Conservation (phyloP, 2,329 filamentous ascomycete species). For the Chaetomiaceae sp. region DNA sequence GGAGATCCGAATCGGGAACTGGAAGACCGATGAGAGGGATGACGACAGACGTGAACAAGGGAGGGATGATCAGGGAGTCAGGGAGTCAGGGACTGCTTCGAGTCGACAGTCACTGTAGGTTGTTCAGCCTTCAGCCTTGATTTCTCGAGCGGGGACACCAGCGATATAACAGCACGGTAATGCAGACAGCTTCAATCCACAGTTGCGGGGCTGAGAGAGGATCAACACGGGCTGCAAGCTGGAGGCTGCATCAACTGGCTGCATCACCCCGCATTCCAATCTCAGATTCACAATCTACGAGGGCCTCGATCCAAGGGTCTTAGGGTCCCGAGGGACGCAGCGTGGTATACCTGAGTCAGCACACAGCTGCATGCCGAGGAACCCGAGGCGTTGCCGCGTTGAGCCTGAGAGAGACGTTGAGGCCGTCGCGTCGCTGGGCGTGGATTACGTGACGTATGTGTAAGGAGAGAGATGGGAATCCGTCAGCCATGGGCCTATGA, state of each 20-base stretch:
- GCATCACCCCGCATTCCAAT: constrained; percentile 1
- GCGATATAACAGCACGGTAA: background rate
- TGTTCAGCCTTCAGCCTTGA: no score
- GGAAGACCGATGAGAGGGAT: constrained; percentile 4
- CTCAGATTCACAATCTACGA: background rate
- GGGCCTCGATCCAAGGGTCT: background rate
- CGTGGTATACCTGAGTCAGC: constrained; percentile 13
- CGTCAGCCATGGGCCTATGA: constrained; percentile 1
- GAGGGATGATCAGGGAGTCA: background rate
- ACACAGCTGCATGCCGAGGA: background rate
- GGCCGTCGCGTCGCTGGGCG: no score
- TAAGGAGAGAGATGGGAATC: background rate
- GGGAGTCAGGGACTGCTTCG: no score
- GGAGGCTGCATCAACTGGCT: no score
- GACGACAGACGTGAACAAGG: constrained; percentile 9
- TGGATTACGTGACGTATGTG: background rate
- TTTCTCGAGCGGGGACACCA: background rate
- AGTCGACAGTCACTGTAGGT: no score
- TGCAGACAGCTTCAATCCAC: background rate
- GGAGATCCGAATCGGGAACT: background rate
- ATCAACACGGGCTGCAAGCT: background rate
- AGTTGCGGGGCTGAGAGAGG: background rate
- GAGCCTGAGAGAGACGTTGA: no score
- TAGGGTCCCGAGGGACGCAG: constrained; percentile 3
- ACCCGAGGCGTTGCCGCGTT: no score